A percentile compares a stretch with the other conserved stretches of the same genome.
Evolutionary conservation across 2,329 filamentous ascomycete genomes (phyloP).

Genomic region (Monosporascus sp.): DNA sequence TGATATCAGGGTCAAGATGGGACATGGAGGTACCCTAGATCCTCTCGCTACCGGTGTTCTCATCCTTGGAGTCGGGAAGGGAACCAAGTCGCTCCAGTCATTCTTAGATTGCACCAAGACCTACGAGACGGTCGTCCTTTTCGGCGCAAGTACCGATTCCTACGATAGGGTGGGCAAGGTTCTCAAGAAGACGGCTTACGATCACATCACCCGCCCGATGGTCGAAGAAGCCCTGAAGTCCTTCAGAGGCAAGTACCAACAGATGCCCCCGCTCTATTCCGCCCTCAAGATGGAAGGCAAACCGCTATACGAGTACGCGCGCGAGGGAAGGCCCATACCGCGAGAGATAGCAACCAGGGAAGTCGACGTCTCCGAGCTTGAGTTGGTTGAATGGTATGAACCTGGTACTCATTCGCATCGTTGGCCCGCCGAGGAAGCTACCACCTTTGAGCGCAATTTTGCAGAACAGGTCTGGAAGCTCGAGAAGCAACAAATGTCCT

Average conservation of each 20-base stretch:
- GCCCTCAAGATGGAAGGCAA: constrained; percentile 92
- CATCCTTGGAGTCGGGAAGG: constrained; percentile 79
- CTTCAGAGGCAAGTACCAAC: constrained; percentile 80
- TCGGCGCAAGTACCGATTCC: constrained; percentile 87
- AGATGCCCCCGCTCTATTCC: constrained; percentile 88
- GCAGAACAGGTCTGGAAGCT: constrained; percentile 66
- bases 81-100: constrained; percentile 73
- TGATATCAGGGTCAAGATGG: constrained; percentile 76
- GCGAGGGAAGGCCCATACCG: constrained; percentile 81
- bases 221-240: constrained; percentile 70
- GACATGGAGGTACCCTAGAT: constrained; percentile 92
- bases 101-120: constrained; percentile 89
- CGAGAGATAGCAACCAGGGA: constrained; percentile 75
- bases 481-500: constrained; percentile 49
- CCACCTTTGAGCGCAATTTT: constrained; percentile 66
- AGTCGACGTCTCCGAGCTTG: constrained; percentile 71
- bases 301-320: constrained; percentile 90
- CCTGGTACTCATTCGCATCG: constrained; percentile 72
- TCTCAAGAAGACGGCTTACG: constrained; percentile 67
- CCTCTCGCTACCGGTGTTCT: constrained; percentile 90
- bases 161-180: constrained; percentile 87
- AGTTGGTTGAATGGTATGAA: constrained; percentile 79
- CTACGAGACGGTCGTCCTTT: constrained; percentile 85
- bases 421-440: constrained; percentile 77
- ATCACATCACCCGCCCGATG: constrained; percentile 71